Evolutionary conservation across 129 eudicot species (phyloP), one percentile per base, ranked within the genome.

Genomic region (Erigeron canadensis): DNA sequence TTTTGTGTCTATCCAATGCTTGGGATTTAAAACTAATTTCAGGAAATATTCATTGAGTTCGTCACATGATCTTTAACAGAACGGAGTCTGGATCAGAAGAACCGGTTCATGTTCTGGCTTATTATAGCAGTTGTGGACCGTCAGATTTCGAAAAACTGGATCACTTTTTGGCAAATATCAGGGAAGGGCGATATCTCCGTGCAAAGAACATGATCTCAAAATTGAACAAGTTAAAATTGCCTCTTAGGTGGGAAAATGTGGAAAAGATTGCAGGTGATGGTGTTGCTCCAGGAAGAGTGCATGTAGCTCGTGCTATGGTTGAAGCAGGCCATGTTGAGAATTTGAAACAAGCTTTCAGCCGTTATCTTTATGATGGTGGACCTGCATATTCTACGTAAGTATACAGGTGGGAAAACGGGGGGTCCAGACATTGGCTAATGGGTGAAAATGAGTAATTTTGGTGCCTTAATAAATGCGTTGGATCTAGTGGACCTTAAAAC

Each of bases 251-350:
- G 90, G 98, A 93, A 62, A 85, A 55, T 63, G 95, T 93, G 15
- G 79, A 84, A 62, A 87, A 81, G 85, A 87, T 93, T 69, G 98
- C 98, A 38, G 98, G 98, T 23, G 87, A 70, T 46, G 98, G 95
- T 43, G 96, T 87, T 67, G 98, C 98, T 65, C 98, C 98, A 0
- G 98, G 98, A 63, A 84, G 98, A 80, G 80, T 93, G 70, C 98
- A 93, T 23, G 89, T 93, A 34, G 98, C 98, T 70, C 93, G 98
- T 23, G 98, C 98, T 56, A 62, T 93, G 88, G 92, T 93, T 63
- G 98, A 89, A 78, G 98, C 95, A n/a, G 98, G 98, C 60, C 89
- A 89, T 63, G 96, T 89, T 19, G 92, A 87, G 64, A 87, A 93
- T 81, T 77, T 93, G 64, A 89, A 89, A 70, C 98, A 93, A 75